Base-by-base conservation (phyloP, 345 rosid species). In the Salix arbutifolia region DNA sequence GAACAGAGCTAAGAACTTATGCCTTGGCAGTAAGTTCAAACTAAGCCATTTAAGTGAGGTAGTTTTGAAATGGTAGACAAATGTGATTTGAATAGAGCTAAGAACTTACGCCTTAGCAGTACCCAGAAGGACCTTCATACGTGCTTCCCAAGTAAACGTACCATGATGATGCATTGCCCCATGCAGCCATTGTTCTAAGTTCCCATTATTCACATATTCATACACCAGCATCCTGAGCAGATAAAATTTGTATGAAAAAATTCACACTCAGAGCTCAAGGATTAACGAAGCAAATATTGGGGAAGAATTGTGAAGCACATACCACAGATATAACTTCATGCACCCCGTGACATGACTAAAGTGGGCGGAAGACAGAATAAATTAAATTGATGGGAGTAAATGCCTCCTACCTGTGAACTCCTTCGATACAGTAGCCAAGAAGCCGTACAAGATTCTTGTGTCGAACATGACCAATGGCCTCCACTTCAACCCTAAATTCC, bases 401-500 rank as follows among this genome's bases (percentile, higher is more conserved):
- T 33, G 66, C 77, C 65, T 62, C 82, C 73, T 81, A 90, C 97
- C 98, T 89, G 84, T 93, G 90, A 80, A 89, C 94, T 68, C 98
- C 99, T 82, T 96, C 99, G 65, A 96, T 85, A 82, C 98, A 93
- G 64, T 86, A 96, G 77, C 98, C 99, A 82, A 96, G 81, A 80
- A 96, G 97, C 62, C 97, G 89, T 64, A 91, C 98, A 65, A 96
- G 94, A 83, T 96, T 96, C 85, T 96, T 96, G 50, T 96, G 97
- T 33, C 97, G 88, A 79, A 93, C 99, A 74, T 96, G 97, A 74
- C 99, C 98, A 78, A 96, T 93, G 69, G 98, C 98, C 76, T 96
- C 99, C 84, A 96, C 99, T 87, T 96, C 99, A 46, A 88, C 98
- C 58, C 98, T 83, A 68, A 96, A 96, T 72, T 96, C 99, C 84